These are phyloP conservation scores for Ambrosiella cleistominuta DNA, from an alignment of 2,329 filamentous ascomycete genomes.

Conservation along the genomic window DNA sequence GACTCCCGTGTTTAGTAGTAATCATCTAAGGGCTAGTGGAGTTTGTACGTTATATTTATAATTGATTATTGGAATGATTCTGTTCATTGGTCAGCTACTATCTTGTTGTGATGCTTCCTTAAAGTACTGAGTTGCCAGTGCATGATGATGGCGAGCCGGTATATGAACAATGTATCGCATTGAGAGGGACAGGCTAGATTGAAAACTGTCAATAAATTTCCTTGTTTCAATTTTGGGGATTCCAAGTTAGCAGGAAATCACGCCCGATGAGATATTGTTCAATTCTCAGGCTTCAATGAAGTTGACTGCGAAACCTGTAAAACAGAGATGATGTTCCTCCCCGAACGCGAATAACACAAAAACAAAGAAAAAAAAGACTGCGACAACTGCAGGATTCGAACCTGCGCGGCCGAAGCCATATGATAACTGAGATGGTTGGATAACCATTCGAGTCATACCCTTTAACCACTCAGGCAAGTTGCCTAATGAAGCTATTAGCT, in stretches of 20 bases:
- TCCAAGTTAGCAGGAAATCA: too few relatives aligned
- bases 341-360: neutral
- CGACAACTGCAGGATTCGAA: slow-evolving; percentile 12
- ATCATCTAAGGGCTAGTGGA: neutral
- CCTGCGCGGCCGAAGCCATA: slow-evolving; percentile 11
- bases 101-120: neutral
- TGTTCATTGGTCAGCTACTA: neutral
- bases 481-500: neutral
- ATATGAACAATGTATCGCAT: too few relatives aligned
- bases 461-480: slow-evolving; percentile 13
- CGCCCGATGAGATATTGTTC: too few relatives aligned
- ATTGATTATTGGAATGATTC: neutral
- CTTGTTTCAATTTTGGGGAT: too few relatives aligned
- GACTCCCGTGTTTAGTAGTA: neutral
- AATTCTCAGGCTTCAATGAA: too few relatives aligned
- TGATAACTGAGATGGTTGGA: slow-evolving; percentile 10
- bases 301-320: too few relatives aligned
- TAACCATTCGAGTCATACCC: slow-evolving; percentile 12
- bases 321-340: too few relatives aligned
- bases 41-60: slow-evolving; percentile 1
- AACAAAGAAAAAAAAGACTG: neutral
- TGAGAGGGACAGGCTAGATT: too few relatives aligned
- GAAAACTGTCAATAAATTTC: too few relatives aligned
- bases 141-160: too few relatives aligned
- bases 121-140: too few relatives aligned